phyloP scores from a whole-genome alignment of 805 yeast genomes.

The Lipomyces sp. region DNA sequence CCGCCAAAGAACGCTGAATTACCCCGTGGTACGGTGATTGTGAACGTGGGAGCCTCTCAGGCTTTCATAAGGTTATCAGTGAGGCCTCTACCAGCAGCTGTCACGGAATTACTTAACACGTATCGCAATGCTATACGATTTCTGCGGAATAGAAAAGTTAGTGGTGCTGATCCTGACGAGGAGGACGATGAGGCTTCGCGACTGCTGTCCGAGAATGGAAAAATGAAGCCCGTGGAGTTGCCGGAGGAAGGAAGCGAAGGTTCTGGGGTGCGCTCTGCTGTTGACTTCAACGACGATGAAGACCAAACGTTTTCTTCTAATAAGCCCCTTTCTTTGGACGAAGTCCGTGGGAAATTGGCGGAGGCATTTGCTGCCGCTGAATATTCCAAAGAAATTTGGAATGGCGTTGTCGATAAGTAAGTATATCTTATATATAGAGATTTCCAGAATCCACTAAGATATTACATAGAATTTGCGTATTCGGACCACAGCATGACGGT shows the following conservation, averaged over 20 bases:
- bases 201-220: not conserved
- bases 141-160: slow-evolving; percentile 12
- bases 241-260: not conserved
- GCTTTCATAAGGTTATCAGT: slow-evolving; percentile 51
- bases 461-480: slow-evolving; percentile 56
- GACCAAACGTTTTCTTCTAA: slow-evolving; percentile 38
- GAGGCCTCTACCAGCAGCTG: slow-evolving; percentile 59
- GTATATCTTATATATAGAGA: not conserved
- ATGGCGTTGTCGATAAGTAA: slow-evolving; percentile 34
- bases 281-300: slow-evolving; percentile 39
- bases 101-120: slow-evolving; percentile 54
- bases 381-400: slow-evolving; percentile 41
- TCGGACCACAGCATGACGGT: slow-evolving; percentile 80
- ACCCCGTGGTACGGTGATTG: slow-evolving; percentile 53
- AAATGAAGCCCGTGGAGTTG: slow-evolving; percentile 3
- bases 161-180: slow-evolving; percentile 1
- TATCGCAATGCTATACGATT: slow-evolving; percentile 26
- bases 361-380: slow-evolving; percentile 44
- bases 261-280: slow-evolving; percentile 37
- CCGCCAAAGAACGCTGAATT: slow-evolving; percentile 53
- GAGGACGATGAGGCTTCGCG: slow-evolving; percentile 14
- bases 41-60: slow-evolving; percentile 56
- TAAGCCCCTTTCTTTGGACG: slow-evolving; percentile 40
- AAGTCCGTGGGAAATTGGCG: slow-evolving; percentile 47
- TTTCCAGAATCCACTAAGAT: slow-evolving; percentile 11